Percentiles rank a stretch among this genome's conserved stretches.
Evolutionary conservation across 2,329 filamentous ascomycete genomes (phyloP).

Genomic region (Fusarium pseudonygamai): DNA sequence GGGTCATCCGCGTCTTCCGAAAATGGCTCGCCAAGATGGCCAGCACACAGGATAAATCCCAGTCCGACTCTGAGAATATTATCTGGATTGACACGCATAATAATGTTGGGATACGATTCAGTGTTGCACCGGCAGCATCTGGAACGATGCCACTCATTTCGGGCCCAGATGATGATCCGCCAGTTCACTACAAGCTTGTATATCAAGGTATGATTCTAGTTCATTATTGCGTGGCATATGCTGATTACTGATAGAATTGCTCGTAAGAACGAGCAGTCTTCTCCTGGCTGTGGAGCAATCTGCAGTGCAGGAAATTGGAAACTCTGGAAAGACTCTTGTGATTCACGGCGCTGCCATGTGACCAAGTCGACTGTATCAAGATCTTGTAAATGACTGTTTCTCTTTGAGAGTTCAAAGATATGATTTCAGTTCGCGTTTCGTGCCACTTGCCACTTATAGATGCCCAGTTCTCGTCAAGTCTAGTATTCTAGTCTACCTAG

Average conservation of each 20-base stretch:
- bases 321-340: constrained; percentile 73
- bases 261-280: constrained; percentile 71
- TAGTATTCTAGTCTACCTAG: background rate
- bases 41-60: background rate
- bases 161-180: constrained; percentile 68
- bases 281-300: constrained; percentile 73
- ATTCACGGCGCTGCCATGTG: constrained; percentile 58
- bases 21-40: constrained; percentile 70
- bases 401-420: too few species aligned
- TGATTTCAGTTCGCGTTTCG: background rate
- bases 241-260: constrained; percentile 63
- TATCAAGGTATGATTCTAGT: constrained; percentile 69
- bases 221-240: background rate
- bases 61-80: constrained; percentile 49
- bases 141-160: constrained; percentile 64
- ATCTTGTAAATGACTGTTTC: too few species aligned
- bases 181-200: constrained; percentile 75
- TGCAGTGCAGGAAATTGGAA: constrained; percentile 65
- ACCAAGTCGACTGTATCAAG: background rate
- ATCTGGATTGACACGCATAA: constrained; percentile 74
- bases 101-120: constrained; percentile 75
- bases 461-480: background rate
- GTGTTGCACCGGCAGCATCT: constrained; percentile 56
- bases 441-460: background rate
- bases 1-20: constrained; percentile 76